Evolutionary conservation across 352 stramenopile species (phyloP).

Genomic region (Phytophthora agathidicida): DNA sequence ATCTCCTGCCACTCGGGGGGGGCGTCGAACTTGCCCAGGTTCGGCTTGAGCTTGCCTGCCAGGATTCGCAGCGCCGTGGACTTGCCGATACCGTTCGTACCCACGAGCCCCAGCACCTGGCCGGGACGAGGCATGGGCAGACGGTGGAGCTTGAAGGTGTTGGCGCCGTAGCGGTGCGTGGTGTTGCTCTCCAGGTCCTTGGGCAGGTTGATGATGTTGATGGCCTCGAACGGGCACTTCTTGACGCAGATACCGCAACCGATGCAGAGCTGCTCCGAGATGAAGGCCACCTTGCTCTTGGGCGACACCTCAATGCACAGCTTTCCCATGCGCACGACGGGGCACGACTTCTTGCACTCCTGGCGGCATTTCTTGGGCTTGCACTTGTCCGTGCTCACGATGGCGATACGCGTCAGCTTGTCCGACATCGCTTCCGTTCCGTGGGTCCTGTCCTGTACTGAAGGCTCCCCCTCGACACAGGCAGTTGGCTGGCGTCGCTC

Average conservation of each 20-base stretch:
- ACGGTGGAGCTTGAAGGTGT: conserved; percentile 99
- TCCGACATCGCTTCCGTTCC: conserved; percentile 75
- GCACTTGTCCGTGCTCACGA: conserved; percentile 98
- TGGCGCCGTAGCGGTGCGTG: conserved; percentile 99
- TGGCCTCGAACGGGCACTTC: conserved; percentile 99
- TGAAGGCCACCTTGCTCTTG: conserved; percentile 98
- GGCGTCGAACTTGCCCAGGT: conserved; percentile 96
- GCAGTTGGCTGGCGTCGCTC: conserved; percentile 27
- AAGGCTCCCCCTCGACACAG: conserved; percentile 15
- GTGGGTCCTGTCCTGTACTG: conserved; percentile 31
- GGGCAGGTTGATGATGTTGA: conserved; percentile 99
- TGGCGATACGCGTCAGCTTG: conserved; percentile 98
- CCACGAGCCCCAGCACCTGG: conserved; percentile 98
- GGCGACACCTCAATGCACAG: conserved; percentile 98
- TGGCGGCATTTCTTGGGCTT: conserved; percentile 99
- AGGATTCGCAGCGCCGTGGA: conserved; percentile 99
- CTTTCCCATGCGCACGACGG: conserved; percentile 99
- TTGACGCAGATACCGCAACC: conserved; percentile 99
- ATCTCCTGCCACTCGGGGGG: conserved; percentile 99
- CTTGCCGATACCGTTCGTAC: conserved; percentile 99
- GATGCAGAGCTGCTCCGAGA: conserved; percentile 99
- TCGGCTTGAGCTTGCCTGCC: conserved; percentile 99
- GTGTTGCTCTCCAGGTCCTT: conserved; percentile 99
- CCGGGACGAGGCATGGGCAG: conserved; percentile 98
- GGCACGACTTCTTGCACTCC: conserved; percentile 99